Percentiles rank a stretch among this genome's conserved stretches.
phyloP scores from a whole-genome alignment of 2,329 filamentous ascomycete genomes.

The Hypoxylon sp. region DNA sequence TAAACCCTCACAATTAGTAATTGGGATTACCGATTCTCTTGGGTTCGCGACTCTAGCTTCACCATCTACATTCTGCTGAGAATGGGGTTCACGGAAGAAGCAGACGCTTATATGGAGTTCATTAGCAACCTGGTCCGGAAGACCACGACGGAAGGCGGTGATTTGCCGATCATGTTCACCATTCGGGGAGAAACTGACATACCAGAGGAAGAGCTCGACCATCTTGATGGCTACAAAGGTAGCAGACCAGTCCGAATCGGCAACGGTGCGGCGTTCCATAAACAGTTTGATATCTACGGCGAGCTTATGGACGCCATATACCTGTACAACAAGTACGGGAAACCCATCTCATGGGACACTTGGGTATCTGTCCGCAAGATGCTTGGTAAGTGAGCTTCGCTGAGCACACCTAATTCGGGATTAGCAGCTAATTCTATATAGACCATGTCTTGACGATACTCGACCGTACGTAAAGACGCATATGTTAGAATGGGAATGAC shows the following conservation, averaged over 20 bases:
- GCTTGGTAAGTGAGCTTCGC: conserved; percentile 53
- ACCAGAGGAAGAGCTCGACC: conserved; percentile 72
- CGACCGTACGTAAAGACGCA: conserved; percentile 53
- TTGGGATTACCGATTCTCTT: conserved; percentile 80
- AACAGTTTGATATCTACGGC: conserved; percentile 82
- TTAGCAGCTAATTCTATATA: conserved; percentile 38
- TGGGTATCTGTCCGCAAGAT: conserved; percentile 77
- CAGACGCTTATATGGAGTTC: conserved; percentile 80
- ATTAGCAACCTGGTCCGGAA: conserved; percentile 75
- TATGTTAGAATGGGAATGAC: no score
- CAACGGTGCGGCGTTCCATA: conserved; percentile 78
- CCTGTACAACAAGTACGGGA: conserved; percentile 81
- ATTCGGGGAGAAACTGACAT: conserved; percentile 79
- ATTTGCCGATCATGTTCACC: conserved; percentile 82
- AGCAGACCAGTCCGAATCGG: conserved; percentile 79
- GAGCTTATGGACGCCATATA: conserved; percentile 82
- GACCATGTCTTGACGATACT: conserved; percentile 76
- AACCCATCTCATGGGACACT: conserved; percentile 78
- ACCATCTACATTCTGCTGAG: conserved; percentile 80
- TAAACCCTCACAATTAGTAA: conserved; percentile 55
- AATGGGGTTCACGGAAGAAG: conserved; percentile 78
- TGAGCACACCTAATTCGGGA: background rate
- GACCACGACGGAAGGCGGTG: conserved; percentile 66
- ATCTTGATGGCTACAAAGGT: conserved; percentile 76
- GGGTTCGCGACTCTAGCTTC: conserved; percentile 81